Conservation (phyloP, 331 rosid genomes). For the Quercus lobata region DNA sequence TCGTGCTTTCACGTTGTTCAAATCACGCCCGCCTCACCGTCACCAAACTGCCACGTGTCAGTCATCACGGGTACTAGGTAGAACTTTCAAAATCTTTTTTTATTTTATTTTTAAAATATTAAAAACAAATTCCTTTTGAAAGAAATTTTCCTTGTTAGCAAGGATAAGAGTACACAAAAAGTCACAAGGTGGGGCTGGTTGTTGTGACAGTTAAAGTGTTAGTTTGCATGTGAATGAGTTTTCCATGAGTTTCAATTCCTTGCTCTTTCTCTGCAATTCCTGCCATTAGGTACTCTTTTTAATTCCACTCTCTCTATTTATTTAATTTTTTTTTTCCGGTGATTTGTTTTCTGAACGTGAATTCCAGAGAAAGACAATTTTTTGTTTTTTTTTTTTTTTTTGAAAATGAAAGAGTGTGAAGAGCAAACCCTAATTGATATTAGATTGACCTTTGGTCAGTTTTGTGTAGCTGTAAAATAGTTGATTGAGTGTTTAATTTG, state of each 20-base stretch:
- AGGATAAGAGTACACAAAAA: too few species aligned
- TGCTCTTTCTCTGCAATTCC: background rate
- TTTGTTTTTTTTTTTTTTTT: background rate
- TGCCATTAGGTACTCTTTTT: background rate
- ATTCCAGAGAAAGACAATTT: background rate
- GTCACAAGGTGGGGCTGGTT: too few species aligned
- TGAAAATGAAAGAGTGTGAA: background rate
- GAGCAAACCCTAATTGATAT: background rate
- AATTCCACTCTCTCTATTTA: too few species aligned
- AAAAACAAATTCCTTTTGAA: background rate
- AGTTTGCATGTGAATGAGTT: too few species aligned
- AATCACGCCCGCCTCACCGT: background rate
- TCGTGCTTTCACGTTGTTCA: conserved; percentile 12
- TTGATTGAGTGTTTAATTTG: background rate
- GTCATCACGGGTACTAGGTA: background rate
- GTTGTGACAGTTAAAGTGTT: too few species aligned
- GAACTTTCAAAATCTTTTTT: conserved; percentile 7
- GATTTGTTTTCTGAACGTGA: too few species aligned
- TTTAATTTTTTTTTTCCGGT: background rate
- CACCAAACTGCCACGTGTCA: conserved; percentile 9
- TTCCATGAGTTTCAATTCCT: too few species aligned
- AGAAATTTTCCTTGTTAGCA: too few species aligned
- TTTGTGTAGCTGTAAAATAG: background rate
- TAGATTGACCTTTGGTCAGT: background rate
- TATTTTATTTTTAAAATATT: background rate